Evolutionary conservation across 345 rosid species (phyloP), one percentile per base, ranked within the genome.

Genomic region (Syzygium oleosum): DNA sequence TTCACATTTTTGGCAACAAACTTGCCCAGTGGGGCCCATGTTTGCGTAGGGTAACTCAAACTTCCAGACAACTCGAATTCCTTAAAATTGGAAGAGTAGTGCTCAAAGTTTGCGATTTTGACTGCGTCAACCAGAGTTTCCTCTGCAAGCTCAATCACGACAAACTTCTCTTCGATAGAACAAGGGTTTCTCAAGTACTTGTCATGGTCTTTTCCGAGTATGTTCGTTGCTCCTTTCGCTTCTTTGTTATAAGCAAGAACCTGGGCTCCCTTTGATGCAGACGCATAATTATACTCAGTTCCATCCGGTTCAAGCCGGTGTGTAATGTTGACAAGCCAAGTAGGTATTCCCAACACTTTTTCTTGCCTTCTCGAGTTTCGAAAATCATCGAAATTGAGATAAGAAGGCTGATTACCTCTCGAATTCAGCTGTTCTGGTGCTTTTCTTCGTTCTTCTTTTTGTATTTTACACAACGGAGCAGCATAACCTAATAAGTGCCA

Each of bases 231-330:
- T 53, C 99, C 98, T 92, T 97, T 97, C 0, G 97, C 96, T 89
- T 97, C 99, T 90, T 97, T 97, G 90, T 96, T 97, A 87, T 93
- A 94, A 9, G 95, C 94, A 12, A 96, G 96, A 86, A 95, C 96
- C 88, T 96, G 96, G 29, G 99, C 99, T 41, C 99, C 98, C 85
- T 97, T 97, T 59, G 90, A 85, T 43, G 92, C 94, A 80, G 98
- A 95, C 22, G 99, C 99, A 88, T 94, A 96, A 90, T 96, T 95
- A 87, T 95, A 97, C 77, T 97, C 99, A 2, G 92, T 91, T 51
- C 99, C 99, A 90, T 97, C 99, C 9, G 94, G 95, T 88, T 97
- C 99, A 78, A 94, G 92, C 90, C 98, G 93, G 86, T 94, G 99
- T 43, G 98, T 95, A 79, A 90, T 94, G 90, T 95, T 96, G 51